phyloP scores from a whole-genome alignment of 1,139 yeast genomes.

The Protomyces lactucae-debilis region DNA sequence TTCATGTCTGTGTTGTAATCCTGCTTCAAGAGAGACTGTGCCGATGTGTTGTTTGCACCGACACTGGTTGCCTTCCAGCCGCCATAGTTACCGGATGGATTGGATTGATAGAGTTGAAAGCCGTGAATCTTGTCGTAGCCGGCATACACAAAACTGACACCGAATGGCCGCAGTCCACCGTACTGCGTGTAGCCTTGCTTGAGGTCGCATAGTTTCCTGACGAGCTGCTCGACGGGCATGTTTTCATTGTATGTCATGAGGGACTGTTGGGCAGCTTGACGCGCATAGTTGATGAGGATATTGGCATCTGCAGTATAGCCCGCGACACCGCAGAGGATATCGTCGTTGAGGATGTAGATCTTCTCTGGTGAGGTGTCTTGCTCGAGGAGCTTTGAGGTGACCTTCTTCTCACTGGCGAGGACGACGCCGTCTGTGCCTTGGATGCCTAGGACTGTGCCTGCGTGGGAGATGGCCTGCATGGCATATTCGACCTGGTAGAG shows the following conservation, averaged over 20 bases:
- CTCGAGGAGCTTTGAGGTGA: slow-evolving; percentile 84
- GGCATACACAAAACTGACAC: slow-evolving; percentile 92
- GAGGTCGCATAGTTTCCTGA: slow-evolving; percentile 81
- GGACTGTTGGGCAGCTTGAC: slow-evolving; percentile 78
- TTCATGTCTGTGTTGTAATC: slow-evolving; percentile 81
- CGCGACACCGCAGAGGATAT: slow-evolving; percentile 91
- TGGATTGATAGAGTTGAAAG: slow-evolving; percentile 88
- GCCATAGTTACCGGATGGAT: slow-evolving; percentile 94
- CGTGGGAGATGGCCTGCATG: slow-evolving; percentile 93
- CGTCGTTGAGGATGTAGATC: slow-evolving; percentile 75
- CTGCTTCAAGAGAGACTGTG: slow-evolving; percentile 90
- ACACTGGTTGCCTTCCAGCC: slow-evolving; percentile 99
- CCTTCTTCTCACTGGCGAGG: slow-evolving; percentile 92
- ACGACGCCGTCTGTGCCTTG: slow-evolving; percentile 91
- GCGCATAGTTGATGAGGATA: slow-evolving; percentile 81
- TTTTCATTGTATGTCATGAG: slow-evolving; percentile 82
- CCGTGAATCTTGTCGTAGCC: slow-evolving; percentile 89
- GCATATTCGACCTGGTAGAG: slow-evolving; percentile 97
- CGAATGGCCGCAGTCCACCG: slow-evolving; percentile 94
- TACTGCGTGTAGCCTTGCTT: slow-evolving; percentile 98
- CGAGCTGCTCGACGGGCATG: slow-evolving; percentile 85
- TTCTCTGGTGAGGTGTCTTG: slow-evolving; percentile 93
- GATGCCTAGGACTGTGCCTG: slow-evolving; percentile 96
- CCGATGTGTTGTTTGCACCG: slow-evolving; percentile 94
- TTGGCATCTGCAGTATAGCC: slow-evolving; percentile 98